A percentile compares a stretch with the other conserved stretches of the same genome.
These are phyloP conservation scores for Tausonia pullulans DNA, from an alignment of 1,284 basidiomycete genomes.

Conservation along the genomic window DNA sequence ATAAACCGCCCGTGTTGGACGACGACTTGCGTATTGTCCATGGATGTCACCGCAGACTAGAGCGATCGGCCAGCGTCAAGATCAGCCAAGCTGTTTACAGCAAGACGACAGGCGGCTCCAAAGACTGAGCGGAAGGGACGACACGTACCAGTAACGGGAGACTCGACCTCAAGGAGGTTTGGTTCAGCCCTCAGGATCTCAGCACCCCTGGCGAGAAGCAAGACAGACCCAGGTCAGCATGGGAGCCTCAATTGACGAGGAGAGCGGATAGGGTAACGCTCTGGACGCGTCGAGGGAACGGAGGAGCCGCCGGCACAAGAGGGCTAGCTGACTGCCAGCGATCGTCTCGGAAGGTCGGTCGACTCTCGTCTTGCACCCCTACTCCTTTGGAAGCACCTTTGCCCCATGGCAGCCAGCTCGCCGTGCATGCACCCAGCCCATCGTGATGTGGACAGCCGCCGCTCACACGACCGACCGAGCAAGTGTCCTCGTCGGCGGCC, in stretches of 20 bases:
- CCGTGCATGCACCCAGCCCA: no score
- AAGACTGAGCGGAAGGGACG: conserved; percentile 11
- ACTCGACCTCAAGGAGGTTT: conserved; percentile 81
- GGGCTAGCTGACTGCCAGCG: no score
- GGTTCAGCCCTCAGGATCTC: conserved; percentile 67
- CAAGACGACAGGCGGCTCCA: conserved; percentile 3
- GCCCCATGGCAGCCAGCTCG: no score
- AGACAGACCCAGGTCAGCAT: background rate
- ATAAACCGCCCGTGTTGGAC: background rate
- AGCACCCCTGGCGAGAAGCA: conserved; percentile 41
- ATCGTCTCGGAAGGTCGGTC: no score
- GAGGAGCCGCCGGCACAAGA: no score
- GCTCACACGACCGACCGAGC: background rate
- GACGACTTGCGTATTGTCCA: conserved; percentile 75
- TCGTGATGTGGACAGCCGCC: background rate
- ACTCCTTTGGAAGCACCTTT: no score
- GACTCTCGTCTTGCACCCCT: no score
- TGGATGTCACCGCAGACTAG: conserved; percentile 91
- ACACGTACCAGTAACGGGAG: conserved; percentile 78
- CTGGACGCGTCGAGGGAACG: background rate
- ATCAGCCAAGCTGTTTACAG: conserved; percentile 5
- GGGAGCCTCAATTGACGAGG: no score
- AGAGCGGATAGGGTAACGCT: background rate
- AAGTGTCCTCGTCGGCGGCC: background rate
- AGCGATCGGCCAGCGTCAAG: no score